Evolutionary conservation across 1,139 yeast species (phyloP).

Genomic region (Eremothecium gossypii): DNA sequence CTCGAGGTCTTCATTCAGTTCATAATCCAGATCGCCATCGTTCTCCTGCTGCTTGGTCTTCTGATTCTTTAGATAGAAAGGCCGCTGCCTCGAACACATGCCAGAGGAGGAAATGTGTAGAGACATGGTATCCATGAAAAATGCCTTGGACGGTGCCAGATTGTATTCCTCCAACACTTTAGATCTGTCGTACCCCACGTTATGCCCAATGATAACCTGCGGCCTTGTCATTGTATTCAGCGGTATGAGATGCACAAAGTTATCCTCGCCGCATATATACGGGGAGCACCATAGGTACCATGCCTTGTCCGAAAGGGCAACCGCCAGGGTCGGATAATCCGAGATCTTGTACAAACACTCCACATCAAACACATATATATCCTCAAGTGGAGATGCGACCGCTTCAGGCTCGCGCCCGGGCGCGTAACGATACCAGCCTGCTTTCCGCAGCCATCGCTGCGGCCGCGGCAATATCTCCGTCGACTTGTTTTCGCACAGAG

Average conservation of each 20-base stretch:
- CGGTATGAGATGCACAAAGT: constrained; percentile 65
- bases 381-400: constrained; percentile 60
- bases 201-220: constrained; percentile 76
- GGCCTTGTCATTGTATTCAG: constrained; percentile 41
- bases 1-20: constrained; percentile 2
- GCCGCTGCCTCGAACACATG: constrained; percentile 85
- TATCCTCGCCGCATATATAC: constrained; percentile 44
- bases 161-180: constrained; percentile 77
- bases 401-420: constrained; percentile 41
- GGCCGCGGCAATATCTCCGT: constrained; percentile 44
- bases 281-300: constrained; percentile 98
- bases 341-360: constrained; percentile 76
- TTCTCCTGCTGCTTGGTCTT: neutral
- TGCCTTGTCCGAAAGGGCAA: constrained; percentile 67
- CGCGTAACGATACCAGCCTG: constrained; percentile 83
- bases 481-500: constrained; percentile 36
- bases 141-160: constrained; percentile 56
- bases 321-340: constrained; percentile 70
- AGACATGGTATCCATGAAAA: constrained; percentile 86
- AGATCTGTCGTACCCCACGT: constrained; percentile 86
- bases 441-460: constrained; percentile 41
- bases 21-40: neutral
- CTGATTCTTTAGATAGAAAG: constrained; percentile 40
- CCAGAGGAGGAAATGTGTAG: constrained; percentile 88
- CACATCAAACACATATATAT: constrained; percentile 73